These are phyloP conservation scores for Xylaria digitata DNA, from an alignment of 2,329 filamentous ascomycete genomes.

Conservation along the genomic window DNA sequence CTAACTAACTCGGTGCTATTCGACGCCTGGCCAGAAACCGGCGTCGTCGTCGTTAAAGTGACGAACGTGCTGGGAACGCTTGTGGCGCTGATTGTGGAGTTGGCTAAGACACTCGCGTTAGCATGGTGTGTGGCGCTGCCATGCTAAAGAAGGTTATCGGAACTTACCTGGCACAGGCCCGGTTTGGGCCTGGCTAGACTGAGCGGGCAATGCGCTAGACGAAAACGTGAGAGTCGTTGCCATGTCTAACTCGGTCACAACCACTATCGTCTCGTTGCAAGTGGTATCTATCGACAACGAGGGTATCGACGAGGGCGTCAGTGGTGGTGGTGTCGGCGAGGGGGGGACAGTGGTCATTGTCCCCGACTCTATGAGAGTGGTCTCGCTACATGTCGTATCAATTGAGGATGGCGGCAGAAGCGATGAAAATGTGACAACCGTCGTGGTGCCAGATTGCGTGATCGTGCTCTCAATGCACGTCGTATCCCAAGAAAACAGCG, in stretches of 20 bases:
- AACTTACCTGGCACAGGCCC: constrained; percentile 38
- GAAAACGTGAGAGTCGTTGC: constrained; percentile 26
- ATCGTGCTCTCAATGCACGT: constrained; percentile 40
- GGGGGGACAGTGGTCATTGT: constrained; percentile 35
- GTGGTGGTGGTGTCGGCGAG: not conserved
- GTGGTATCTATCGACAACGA: constrained; percentile 23
- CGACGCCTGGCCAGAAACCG: constrained; percentile 28
- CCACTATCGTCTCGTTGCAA: constrained; percentile 37
- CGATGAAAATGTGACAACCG: constrained; percentile 29
- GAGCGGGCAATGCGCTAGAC: constrained; percentile 20
- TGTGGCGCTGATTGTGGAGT: constrained; percentile 32
- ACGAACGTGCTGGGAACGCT: constrained; percentile 43
- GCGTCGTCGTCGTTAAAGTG: constrained; percentile 42
- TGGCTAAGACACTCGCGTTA: constrained; percentile 37
- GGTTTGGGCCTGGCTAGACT: constrained; percentile 24
- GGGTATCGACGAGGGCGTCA: not conserved
- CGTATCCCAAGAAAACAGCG: constrained; percentile 33
- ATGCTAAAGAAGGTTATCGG: not conserved
- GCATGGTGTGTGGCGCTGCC: constrained; percentile 9
- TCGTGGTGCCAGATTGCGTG: constrained; percentile 35
- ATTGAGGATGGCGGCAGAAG: constrained; percentile 16
- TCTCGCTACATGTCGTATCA: constrained; percentile 40
- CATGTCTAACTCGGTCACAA: constrained; percentile 34
- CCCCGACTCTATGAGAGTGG: constrained; percentile 36
- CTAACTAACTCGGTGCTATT: constrained; percentile 20